Evolutionary conservation across 176 grass and related monocot genomes (phyloP).

Genomic region (Ensete ventricosum): DNA sequence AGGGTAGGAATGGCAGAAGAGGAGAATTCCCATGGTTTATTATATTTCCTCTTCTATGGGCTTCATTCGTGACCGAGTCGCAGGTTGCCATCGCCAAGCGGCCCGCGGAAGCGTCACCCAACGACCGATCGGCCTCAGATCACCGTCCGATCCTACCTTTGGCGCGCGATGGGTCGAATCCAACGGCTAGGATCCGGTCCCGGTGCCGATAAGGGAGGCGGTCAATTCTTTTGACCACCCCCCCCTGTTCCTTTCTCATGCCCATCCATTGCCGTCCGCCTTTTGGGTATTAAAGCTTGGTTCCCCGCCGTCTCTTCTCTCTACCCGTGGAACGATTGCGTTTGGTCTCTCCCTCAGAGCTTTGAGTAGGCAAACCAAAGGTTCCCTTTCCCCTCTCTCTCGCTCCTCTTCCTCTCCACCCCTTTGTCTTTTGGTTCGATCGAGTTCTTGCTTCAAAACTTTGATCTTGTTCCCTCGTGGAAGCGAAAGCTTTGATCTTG

Average conservation of each 20-base stretch:
- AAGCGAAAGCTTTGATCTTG: not conserved
- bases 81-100: too few relatives aligned
- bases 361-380: not conserved
- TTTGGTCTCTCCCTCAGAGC: not conserved
- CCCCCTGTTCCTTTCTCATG: too few relatives aligned
- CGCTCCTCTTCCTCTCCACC: not conserved
- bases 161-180: not conserved
- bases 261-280: not conserved
- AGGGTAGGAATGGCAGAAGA: too few relatives aligned
- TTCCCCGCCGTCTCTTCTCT: not conserved
- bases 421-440: not conserved
- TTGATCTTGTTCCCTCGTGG: not conserved
- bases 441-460: not conserved
- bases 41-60: too few relatives aligned
- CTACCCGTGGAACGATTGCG: not conserved
- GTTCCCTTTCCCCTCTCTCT: too few relatives aligned
- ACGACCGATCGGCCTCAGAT: not conserved
- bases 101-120: not conserved
- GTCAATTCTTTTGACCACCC: not conserved
- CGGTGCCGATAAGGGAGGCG: not conserved
- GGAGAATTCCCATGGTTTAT: too few relatives aligned
- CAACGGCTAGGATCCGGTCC: not conserved
- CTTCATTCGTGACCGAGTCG: too few relatives aligned
- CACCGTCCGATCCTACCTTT: not conserved
- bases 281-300: not conserved